phyloP scores from a whole-genome alignment of 768 basidiomycete species.

The Amanita pseudoporphyria region DNA sequence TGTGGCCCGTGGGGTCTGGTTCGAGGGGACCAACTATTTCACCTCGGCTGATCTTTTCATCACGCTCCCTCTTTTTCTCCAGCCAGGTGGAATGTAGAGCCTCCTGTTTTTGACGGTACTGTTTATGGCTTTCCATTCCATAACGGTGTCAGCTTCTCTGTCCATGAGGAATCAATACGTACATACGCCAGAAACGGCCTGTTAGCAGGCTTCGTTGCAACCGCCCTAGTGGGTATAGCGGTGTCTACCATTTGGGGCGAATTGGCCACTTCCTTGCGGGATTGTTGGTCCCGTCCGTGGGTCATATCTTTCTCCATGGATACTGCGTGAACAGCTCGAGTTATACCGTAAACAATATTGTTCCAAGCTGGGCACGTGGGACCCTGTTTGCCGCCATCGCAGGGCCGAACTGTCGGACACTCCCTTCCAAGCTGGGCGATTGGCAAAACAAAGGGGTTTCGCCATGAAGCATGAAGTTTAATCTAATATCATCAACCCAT shows the following conservation, averaged over 20 bases:
- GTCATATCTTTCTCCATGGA: conserved; percentile 52
- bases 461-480: no score
- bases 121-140: conserved; percentile 40
- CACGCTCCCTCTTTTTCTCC: conserved; percentile 60
- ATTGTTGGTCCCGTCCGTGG: conserved; percentile 27
- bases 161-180: conserved; percentile 4
- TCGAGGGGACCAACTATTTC: conserved; percentile 67
- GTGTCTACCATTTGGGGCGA: conserved; percentile 51
- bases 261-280: conserved; percentile 30
- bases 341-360: no score
- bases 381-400: no score
- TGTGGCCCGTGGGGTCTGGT: conserved; percentile 60
- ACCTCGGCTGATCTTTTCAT: conserved; percentile 64
- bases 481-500: no score
- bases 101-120: conserved; percentile 56
- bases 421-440: no score
- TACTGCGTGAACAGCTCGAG: conserved; percentile 27
- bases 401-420: no score
- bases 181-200: conserved; percentile 70
- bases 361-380: no score
- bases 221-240: conserved; percentile 53
- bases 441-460: no score
- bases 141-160: background rate
- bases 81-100: conserved; percentile 54
- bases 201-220: conserved; percentile 78